Evolutionary conservation across 2,329 filamentous ascomycete species (phyloP).

Genomic region (Cladosporium colombiae): DNA sequence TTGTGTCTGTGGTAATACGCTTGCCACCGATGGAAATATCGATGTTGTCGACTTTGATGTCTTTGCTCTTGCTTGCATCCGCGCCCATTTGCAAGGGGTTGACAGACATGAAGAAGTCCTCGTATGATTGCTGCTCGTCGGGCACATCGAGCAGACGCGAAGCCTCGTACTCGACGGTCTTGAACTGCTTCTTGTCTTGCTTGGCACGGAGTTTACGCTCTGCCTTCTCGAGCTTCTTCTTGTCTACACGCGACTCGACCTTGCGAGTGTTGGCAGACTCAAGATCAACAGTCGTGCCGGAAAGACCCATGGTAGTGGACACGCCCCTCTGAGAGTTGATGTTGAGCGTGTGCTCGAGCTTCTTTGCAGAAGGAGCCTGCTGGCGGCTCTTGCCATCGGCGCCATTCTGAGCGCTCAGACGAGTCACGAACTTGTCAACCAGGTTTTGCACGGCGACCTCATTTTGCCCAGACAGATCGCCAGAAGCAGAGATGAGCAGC

Average conservation of each 20-base stretch:
- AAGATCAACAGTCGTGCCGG: constrained; percentile 81
- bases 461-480: constrained; percentile 70
- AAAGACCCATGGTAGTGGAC: constrained; percentile 88
- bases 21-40: constrained; percentile 89
- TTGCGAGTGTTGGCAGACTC: constrained; percentile 92
- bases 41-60: constrained; percentile 96
- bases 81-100: constrained; percentile 88
- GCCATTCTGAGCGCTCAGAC: constrained; percentile 73
- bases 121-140: constrained; percentile 85
- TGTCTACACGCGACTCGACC: constrained; percentile 95
- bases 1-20: constrained; percentile 88
- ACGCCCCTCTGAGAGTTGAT: constrained; percentile 93
- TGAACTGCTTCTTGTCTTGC: constrained; percentile 97
- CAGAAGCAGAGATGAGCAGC: constrained; percentile 89
- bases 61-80: constrained; percentile 84
- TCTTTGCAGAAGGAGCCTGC: constrained; percentile 74
- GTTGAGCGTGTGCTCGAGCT: constrained; percentile 91
- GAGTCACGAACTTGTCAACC: constrained; percentile 85
- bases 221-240: constrained; percentile 98
- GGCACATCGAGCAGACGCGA: constrained; percentile 83
- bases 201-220: constrained; percentile 97
- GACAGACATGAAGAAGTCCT: constrained; percentile 99
- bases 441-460: constrained; percentile 78
- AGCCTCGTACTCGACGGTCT: constrained; percentile 96
- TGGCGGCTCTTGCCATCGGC: constrained; percentile 65